Evolutionary conservation across 2,329 filamentous ascomycete species (phyloP), one percentile per base, ranked within the genome.

Genomic region (Fusarium sarcochroum): DNA sequence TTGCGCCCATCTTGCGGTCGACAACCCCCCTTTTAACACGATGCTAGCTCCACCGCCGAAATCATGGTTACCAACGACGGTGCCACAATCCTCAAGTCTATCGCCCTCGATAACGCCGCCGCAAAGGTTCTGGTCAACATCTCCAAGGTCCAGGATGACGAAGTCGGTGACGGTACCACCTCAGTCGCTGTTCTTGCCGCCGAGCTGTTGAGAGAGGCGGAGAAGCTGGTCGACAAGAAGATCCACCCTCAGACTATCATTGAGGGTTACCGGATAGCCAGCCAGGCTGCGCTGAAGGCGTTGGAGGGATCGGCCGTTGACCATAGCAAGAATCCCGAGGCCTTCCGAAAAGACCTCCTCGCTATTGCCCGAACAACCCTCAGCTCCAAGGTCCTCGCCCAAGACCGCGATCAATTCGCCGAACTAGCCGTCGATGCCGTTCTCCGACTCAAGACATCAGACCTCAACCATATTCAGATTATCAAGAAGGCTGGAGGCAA

Each of bases 161-260:
- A 99, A 81, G 95, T 99, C 23, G 96, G 96, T 77, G 96, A 99
- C 79, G 96, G 96, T 61, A 99, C 96, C 45, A 99, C 96, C 21
- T 98, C 94, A n/a, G 96, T 99, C 58, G 91, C 96, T 42, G 96
- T 99, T 17, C 86, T 99, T 68, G 94, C 96, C 38, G 96, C 96
- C 62, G 96, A 99, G 84, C 88, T 99, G 63, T 87, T 99, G 69
- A 91, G 96, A 69, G 96, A 99, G 82, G 96, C 96, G 47, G 96
- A 99, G 85, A 95, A 97, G 84, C 88, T 99, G 49, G 93, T 99
- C 73, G 93, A 97, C 84, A 94, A 95, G 85, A 98, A 98, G 85
- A 98, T 99, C 75, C 96, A 99, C 81, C 96, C 96, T 51, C 96
- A 99, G 86, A 98, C 96, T 52, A 99, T 99, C 81, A 99, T 99